Evolutionary conservation across 768 basidiomycete species (phyloP), one percentile per base, ranked within the genome.

Genomic region (Panellus pusillus): DNA sequence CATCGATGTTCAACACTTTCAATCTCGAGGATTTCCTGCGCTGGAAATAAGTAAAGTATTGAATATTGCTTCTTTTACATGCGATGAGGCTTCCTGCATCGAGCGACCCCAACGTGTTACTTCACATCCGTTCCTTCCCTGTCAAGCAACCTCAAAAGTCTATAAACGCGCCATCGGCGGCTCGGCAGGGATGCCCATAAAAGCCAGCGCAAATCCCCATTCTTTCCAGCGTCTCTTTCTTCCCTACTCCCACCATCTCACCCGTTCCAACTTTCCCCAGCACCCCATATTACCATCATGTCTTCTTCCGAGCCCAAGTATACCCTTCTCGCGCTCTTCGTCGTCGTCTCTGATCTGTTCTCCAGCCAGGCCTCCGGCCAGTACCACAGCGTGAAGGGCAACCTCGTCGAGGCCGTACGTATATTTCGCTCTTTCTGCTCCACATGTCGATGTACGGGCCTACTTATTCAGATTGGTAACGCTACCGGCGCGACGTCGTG

Each of bases 401-500:
- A 29, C 14, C 28, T 54, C 11, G 47, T 48, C 41, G 53, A 54
- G 12, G 7, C 32, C 2, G 52, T 44, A 46, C 35, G 43, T 40
- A 15, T 3, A 9, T 19, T 13, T 27, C 9, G 9, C 13, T 11
- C 1, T 17, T 38, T 6, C 19, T 6, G 17, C 37, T 20, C 6
- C 15, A 8, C 1, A 6, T 37, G 15, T 27, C 6, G 24, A 24
- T 6, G 24, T 24, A 24, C 24, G 24, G 6, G 24, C 24, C 24
- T n/a, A n/a, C n/a, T 12, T 14, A n/a, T 28, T 11, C 38, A 64
- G 57, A 65, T 73, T 51, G 73, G 73, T n/a, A 71, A 73, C 58
- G 9, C 65, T 13, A 73, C 72, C 36, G 74, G 74, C 28, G 67
- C 36, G 47, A 50, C 18, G 47, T 65, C n/a, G 28, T 74, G 71